Base-by-base conservation (phyloP, 768 basidiomycete species). In the Collybia sordida region DNA sequence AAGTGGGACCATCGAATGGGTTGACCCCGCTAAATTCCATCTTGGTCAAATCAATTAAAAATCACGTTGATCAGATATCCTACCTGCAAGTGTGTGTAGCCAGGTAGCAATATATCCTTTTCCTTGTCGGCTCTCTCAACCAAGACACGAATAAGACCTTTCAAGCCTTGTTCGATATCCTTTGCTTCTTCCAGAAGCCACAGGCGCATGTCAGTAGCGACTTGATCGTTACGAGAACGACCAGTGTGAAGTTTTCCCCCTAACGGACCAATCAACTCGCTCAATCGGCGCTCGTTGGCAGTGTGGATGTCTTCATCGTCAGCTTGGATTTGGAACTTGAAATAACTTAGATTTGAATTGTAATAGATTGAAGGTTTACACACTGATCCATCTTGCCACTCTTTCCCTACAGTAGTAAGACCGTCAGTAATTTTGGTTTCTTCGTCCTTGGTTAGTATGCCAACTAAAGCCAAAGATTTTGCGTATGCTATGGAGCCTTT, bases 231-330 rank as follows among this genome's bases (percentile, higher is more conserved):
- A 47, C 97, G 82, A 44, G 93, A 96, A 52, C 97, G 84, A 23
- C 97, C 97, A 0, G 97, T 99, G 64, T 99, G 97, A 37, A 99
- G 77, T 69, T 98, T 99, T 3, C 97, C 97, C 4, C 92, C 94
- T 14, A 93, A 81, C 12, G 90, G 76, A 0, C 97, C 97, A 47
- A 98, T 92, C 46, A 99, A 71, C 71, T 99, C 96, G 54, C 86
- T 90, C 57, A 99, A 69, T 36, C 97, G 82, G 41, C 97, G 85
- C 66, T 99, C 97, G 62, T 98, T 99, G 47, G 97, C 97, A 11
- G 97, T 99, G 67, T 98, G 96, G 52, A 99, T 98, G 63, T 99
- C 97, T 62, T 99, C 97, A 60, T 99, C 97, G 58, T 96, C 93
- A n/a, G 82, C 74, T 52, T 86, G 75, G 24, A 84, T 70, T 49